phyloP scores from a whole-genome alignment of 78 protist species.

The Polysphondylium violaceum region DNA sequence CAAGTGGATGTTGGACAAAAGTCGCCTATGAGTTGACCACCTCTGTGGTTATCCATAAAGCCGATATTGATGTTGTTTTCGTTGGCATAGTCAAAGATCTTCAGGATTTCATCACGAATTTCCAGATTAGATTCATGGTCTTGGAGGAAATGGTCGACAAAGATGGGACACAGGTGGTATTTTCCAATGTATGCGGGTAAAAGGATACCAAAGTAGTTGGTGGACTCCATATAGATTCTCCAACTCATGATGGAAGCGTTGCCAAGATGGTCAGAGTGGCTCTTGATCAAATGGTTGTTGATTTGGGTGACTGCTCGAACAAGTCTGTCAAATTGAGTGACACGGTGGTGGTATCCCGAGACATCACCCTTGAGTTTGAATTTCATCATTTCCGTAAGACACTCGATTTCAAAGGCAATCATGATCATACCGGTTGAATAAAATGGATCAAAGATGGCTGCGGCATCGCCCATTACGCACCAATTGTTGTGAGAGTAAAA shows the following conservation, averaged over 20 bases:
- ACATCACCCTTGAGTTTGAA: not conserved
- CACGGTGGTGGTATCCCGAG: not conserved
- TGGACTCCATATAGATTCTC: slow-evolving; percentile 59
- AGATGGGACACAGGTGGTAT: slow-evolving; percentile 57
- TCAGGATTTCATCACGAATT: slow-evolving; percentile 20
- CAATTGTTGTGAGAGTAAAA: slow-evolving; percentile 49
- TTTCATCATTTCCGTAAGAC: slow-evolving; percentile 24
- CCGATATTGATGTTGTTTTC: slow-evolving; percentile 43
- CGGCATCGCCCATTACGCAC: slow-evolving; percentile 72
- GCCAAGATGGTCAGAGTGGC: slow-evolving; percentile 56
- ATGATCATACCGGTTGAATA: slow-evolving; percentile 66
- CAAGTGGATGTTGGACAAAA: slow-evolving; percentile 54
- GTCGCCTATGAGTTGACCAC: slow-evolving; percentile 36
- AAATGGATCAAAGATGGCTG: slow-evolving; percentile 75
- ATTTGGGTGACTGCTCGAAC: slow-evolving; percentile 55
- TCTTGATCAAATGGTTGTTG: slow-evolving; percentile 61
- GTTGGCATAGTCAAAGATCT: not conserved
- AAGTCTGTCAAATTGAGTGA: slow-evolving; percentile 18
- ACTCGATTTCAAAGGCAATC: slow-evolving; percentile 62
- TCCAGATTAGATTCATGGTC: slow-evolving; percentile 24
- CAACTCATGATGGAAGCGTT: slow-evolving; percentile 67
- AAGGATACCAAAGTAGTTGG: slow-evolving; percentile 12
- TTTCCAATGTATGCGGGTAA: slow-evolving; percentile 67
- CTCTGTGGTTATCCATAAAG: slow-evolving; percentile 70
- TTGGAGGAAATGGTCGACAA: not conserved